Evolutionary conservation across 306 rosid species (phyloP).

Genomic region (Dryas drummondii): DNA sequence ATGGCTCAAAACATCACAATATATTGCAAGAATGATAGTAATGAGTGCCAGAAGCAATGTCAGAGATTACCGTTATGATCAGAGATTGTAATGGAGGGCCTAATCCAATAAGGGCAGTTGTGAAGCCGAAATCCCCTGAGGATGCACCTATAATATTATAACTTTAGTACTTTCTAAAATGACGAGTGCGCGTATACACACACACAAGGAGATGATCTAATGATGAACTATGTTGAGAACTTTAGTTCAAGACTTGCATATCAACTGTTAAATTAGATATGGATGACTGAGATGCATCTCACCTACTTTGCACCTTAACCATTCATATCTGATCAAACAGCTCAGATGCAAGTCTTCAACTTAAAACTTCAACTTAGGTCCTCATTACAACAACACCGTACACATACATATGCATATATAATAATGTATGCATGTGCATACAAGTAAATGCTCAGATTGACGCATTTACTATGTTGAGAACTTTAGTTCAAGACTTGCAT

Average conservation of each 20-base stretch:
- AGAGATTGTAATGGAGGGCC: constrained; percentile 81
- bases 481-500: background rate
- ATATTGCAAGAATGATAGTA: background rate
- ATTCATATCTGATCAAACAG: background rate
- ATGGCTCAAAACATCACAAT: background rate
- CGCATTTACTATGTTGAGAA: background rate
- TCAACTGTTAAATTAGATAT: too few relatives aligned
- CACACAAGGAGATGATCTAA: background rate
- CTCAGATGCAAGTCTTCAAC: background rate
- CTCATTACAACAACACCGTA: background rate
- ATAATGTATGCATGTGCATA: background rate
- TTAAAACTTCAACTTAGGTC: background rate
- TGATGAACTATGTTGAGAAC: background rate
- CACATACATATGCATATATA: background rate
- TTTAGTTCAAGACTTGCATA: background rate
- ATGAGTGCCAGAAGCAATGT: background rate
- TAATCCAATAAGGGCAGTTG: constrained; percentile 88
- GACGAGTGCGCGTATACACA: background rate
- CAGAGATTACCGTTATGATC: constrained; percentile 64
- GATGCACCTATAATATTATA: constrained; percentile 67
- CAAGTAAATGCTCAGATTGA: constrained; percentile 7
- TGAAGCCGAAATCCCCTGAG: constrained; percentile 90
- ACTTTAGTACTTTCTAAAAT: constrained; percentile 1
- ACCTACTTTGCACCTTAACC: background rate
- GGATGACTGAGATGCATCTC: background rate